Evolutionary conservation across 2,329 filamentous ascomycete genomes (phyloP).

Genomic region (Beauveria asiatica): DNA sequence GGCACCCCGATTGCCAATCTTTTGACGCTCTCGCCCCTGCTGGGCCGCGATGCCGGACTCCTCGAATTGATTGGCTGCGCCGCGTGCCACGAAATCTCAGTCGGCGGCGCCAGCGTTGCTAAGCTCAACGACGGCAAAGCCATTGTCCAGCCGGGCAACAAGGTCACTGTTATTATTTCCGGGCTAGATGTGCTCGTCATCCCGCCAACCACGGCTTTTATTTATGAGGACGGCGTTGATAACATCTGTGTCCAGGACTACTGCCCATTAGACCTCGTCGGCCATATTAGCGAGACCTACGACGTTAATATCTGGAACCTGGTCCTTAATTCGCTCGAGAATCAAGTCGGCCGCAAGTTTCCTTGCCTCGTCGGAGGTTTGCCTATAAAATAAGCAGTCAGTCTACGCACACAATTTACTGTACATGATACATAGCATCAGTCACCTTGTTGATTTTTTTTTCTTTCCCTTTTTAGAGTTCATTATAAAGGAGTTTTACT

Average conservation of each 20-base stretch:
- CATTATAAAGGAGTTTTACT: no score
- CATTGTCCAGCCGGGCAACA: constrained; percentile 14
- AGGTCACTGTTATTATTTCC: constrained; percentile 14
- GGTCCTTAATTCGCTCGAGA: constrained; percentile 13
- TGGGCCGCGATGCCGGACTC: background rate
- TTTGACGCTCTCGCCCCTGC: constrained; percentile 8
- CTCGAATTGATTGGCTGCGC: constrained; percentile 14
- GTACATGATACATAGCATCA: no score
- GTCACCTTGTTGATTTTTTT: no score
- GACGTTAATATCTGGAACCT: constrained; percentile 14
- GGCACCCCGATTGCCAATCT: constrained; percentile 16
- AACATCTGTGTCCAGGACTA: constrained; percentile 15
- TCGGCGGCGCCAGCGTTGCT: constrained; percentile 8
- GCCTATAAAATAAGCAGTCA: background rate
- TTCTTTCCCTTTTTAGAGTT: no score
- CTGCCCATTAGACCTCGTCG: constrained; percentile 14
- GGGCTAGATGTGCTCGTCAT: constrained; percentile 13
- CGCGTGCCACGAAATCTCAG: constrained; percentile 14
- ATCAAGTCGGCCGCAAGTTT: constrained; percentile 12
- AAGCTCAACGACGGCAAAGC: constrained; percentile 13
- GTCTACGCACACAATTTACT: background rate
- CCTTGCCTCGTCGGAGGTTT: background rate
- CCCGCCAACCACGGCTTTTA: constrained; percentile 7
- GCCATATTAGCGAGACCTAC: constrained; percentile 14
- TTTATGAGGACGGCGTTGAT: constrained; percentile 13